Conservation (phyloP, 805 yeast species). For the Suhomyces canberraensis region DNA sequence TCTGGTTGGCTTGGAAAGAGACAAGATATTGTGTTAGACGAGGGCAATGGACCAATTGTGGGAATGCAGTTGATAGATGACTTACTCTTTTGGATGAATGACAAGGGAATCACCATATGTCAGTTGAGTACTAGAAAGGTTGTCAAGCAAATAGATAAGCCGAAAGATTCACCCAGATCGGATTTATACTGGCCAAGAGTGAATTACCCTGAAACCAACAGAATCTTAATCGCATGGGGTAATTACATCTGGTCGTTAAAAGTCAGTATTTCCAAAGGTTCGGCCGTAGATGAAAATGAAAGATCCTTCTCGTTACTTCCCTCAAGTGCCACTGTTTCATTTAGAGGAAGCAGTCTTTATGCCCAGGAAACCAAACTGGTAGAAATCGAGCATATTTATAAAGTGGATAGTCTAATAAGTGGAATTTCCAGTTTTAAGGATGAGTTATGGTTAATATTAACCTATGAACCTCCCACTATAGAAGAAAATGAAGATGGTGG, state of each 20-base stretch:
- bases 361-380: slow-evolving; percentile 39
- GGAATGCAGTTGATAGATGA: slow-evolving; percentile 62
- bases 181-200: slow-evolving; percentile 84
- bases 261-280: slow-evolving; percentile 23
- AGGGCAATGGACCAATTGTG: slow-evolving; percentile 67
- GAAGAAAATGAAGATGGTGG: slow-evolving; percentile 10
- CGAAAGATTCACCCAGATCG: slow-evolving; percentile 56
- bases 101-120: slow-evolving; percentile 68
- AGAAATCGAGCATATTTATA: slow-evolving; percentile 48
- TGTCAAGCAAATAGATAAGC: slow-evolving; percentile 54
- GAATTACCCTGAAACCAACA: slow-evolving; percentile 59
- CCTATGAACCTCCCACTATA: slow-evolving; percentile 43
- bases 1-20: slow-evolving; percentile 83
- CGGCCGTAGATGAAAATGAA: neutral
- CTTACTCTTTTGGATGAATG: slow-evolving; percentile 79
- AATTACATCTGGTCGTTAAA: slow-evolving; percentile 69
- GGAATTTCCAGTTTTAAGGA: slow-evolving; percentile 78
- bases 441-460: slow-evolving; percentile 61
- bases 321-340: slow-evolving; percentile 52
- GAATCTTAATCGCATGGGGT: slow-evolving; percentile 81
- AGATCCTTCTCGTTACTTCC: slow-evolving; percentile 37
- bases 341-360: slow-evolving; percentile 33
- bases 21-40: slow-evolving; percentile 60
- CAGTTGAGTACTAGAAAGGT: slow-evolving; percentile 51
- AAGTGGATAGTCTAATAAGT: slow-evolving; percentile 54